phyloP scores from a whole-genome alignment of 2,329 filamentous ascomycete species.

The Verticillium tricorpus region DNA sequence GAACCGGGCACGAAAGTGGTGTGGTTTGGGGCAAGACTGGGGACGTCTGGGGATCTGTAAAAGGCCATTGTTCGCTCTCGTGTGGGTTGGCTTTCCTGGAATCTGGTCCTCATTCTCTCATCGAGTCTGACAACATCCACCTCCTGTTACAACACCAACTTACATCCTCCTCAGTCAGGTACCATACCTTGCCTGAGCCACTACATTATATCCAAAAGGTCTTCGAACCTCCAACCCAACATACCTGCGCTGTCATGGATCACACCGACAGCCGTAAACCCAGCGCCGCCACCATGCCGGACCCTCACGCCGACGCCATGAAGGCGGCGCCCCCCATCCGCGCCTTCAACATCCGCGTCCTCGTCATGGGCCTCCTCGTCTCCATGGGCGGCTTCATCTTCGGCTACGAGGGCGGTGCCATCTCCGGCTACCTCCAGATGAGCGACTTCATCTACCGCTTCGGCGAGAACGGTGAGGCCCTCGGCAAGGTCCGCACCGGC shows the following conservation, averaged over 20 bases:
- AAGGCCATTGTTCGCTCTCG: neutral
- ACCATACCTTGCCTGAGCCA: neutral
- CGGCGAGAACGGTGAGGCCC: slow-evolving; percentile 51
- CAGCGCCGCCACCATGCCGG: neutral
- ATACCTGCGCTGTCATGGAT: neutral
- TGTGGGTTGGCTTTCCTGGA: neutral
- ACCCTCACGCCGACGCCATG: neutral
- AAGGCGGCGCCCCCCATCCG: neutral
- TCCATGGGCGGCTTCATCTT: slow-evolving; percentile 56
- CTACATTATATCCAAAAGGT: neutral
- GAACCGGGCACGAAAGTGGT: neutral
- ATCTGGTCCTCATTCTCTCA: neutral
- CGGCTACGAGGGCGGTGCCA: slow-evolving; percentile 54
- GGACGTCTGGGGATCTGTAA: neutral
- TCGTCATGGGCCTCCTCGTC: slow-evolving; percentile 45
- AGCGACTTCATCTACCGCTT: slow-evolving; percentile 51
- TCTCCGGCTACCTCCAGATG: slow-evolving; percentile 60
- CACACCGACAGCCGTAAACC: neutral
- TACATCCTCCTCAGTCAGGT: neutral
- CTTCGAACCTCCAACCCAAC: neutral
- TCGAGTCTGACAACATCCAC: neutral
- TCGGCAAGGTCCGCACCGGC: slow-evolving; percentile 52
- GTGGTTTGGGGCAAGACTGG: neutral
- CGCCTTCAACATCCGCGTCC: slow-evolving; percentile 34
- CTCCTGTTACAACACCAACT: neutral